phyloP scores from a whole-genome alignment of 306 rosid species.

The Rubus idaeus region DNA sequence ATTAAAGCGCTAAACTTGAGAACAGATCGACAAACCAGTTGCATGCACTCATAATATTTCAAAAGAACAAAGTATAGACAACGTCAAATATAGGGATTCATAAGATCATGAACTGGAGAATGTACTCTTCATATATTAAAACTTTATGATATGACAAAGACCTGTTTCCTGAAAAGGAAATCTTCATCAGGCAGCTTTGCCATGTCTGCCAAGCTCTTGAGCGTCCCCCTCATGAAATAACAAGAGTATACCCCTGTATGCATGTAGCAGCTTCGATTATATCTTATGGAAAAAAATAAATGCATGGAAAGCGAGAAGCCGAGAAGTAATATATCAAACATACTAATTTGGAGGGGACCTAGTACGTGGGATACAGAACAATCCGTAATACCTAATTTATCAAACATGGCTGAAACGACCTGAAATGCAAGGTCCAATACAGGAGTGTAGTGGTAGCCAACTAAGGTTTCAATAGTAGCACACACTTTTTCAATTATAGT shows the following conservation, averaged over 20 bases:
- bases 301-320: not conserved
- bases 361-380: not conserved
- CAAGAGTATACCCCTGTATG: slow-evolving; percentile 56
- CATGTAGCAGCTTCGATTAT: not conserved
- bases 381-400: slow-evolving; percentile 59
- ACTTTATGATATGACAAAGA: slow-evolving; percentile 5
- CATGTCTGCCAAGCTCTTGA: slow-evolving; percentile 61
- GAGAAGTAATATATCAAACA: not conserved
- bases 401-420: slow-evolving; percentile 62
- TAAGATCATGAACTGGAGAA: not conserved
- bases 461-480: slow-evolving; percentile 63
- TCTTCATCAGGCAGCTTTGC: slow-evolving; percentile 73
- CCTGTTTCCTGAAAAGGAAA: slow-evolving; percentile 82
- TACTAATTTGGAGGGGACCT: not conserved
- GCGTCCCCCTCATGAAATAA: slow-evolving; percentile 58
- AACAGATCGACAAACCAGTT: not conserved
- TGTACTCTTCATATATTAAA: not conserved
- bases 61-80: not conserved
- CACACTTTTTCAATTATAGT: slow-evolving; percentile 77
- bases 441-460: slow-evolving; percentile 63
- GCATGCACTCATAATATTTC: not conserved
- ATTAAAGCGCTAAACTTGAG: not conserved
- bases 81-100: not conserved
- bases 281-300: not conserved
- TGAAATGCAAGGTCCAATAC: slow-evolving; percentile 70